These are phyloP conservation scores for Boechera stricta DNA, from an alignment of 345 rosid species.

Conservation along the genomic window DNA sequence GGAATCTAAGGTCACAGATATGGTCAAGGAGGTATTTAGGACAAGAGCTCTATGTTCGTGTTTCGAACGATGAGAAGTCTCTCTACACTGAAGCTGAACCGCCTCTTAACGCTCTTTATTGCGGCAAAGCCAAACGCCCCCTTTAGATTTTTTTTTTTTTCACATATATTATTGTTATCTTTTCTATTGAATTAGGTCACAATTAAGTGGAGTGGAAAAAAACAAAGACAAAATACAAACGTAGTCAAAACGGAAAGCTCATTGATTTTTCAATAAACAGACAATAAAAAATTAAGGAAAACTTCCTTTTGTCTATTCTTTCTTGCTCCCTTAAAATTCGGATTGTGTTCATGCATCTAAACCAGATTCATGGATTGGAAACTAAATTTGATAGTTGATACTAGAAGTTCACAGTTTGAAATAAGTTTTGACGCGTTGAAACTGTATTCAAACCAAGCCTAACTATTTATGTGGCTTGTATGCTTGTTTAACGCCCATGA, in stretches of 20 bases:
- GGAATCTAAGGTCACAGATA: slow-evolving; percentile 84
- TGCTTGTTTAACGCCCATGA: too few relatives aligned
- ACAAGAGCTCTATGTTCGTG: slow-evolving; percentile 73
- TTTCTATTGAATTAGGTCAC: slow-evolving; percentile 27
- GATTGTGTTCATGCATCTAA: slow-evolving; percentile 23
- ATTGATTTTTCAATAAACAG: slow-evolving; percentile 34
- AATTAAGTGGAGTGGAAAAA: neutral
- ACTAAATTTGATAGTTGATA: too few relatives aligned
- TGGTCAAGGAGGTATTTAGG: slow-evolving; percentile 77
- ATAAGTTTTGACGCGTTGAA: neutral
- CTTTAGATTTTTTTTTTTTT: slow-evolving; percentile 9
- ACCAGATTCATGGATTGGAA: neutral
- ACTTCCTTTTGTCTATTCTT: neutral
- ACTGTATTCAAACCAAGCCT: neutral
- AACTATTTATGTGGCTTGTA: neutral
- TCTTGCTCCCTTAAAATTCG: neutral
- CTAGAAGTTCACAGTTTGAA: neutral
- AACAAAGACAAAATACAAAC: neutral
- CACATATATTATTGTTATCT: slow-evolving; percentile 11
- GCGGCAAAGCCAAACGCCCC: slow-evolving; percentile 50
- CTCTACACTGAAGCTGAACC: slow-evolving; percentile 49
- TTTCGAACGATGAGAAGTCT: slow-evolving; percentile 62
- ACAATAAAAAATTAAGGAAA: neutral
- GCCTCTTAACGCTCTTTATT: slow-evolving; percentile 49
- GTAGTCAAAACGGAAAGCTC: slow-evolving; percentile 18